Evolutionary conservation across 495 filamentous ascomycete genomes (phyloP), one percentile per base, ranked within the genome.

Genomic region (Achaetomiella virescens): DNA sequence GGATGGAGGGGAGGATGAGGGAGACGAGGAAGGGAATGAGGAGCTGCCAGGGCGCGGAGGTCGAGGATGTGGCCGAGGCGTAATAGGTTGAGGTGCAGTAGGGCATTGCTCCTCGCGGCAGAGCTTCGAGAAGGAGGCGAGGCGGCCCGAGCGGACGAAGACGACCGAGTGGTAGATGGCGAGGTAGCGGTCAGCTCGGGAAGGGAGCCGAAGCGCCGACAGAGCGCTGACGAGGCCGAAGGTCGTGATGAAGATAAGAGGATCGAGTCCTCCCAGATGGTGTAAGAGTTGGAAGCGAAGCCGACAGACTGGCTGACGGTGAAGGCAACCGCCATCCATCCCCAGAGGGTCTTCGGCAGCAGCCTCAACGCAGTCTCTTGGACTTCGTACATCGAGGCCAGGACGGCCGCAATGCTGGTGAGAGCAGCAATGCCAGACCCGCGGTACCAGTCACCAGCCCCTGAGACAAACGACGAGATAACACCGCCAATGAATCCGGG

Each of bases 101-200:
- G 1, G 95, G 93, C 89, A 97, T 96, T 97, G 93, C 68, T 99
- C 93, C 67, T 99, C 93, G 51, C 93, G 87, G 66, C 93, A 99
- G 29, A 97, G 84, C 55, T 90, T 88, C 20, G 95, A 97, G 57
- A 95, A 82, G 12, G 90, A 95, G 3, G 91, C 87, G 6, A 95
- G 10, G 33, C 92, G 84, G 44, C 84, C 86, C n/a, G 96, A 77
- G 29, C 88, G 64, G 54, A 92, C 77, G 68, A 99, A 97, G 5
- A 89, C 70, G 42, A 90, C 65, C 0, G 93, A 92, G 68, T 98
- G 90, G 58, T 88, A 90, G 5, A 87, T 76, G 50, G 88, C 89
- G 3, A 96, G 63, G 25, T 83, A 78, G 48, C 88, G 81, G 62
- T 92, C 86, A 3, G 75, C 67, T 10, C 75, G 66, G 11, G 78